Evolutionary conservation across 106 monocot genomes (phyloP).

Genomic region (Gastrodia elata): DNA sequence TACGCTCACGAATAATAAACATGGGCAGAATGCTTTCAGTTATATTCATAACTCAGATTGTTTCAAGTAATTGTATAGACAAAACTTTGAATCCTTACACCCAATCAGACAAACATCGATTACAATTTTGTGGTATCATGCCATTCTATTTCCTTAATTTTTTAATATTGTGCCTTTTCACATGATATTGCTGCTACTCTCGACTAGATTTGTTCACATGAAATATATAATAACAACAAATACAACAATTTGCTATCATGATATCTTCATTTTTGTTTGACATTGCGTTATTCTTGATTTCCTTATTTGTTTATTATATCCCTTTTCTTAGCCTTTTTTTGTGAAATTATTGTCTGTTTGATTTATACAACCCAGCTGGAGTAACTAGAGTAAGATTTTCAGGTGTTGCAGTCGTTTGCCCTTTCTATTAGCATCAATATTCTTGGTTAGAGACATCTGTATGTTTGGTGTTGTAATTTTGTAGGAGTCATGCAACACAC

Average conservation of each 20-base stretch:
- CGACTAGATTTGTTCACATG: not conserved
- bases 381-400: not conserved
- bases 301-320: too few species aligned
- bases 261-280: not conserved
- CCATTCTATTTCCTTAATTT: not conserved
- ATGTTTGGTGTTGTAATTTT: not conserved
- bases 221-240: not conserved
- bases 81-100: not conserved
- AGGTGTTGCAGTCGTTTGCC: not conserved
- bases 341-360: not conserved
- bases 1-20: not conserved
- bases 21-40: not conserved
- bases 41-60: not conserved
- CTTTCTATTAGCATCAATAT: not conserved
- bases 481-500: not conserved
- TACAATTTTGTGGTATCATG: not conserved
- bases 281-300: too few species aligned
- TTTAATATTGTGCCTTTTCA: not conserved
- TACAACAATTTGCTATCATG: too few species aligned
- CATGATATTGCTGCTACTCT: not conserved
- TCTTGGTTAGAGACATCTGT: not conserved
- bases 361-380: not conserved
- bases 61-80: not conserved
- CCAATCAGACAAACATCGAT: not conserved
- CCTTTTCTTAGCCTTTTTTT: too few species aligned